Evolutionary conservation across 768 basidiomycete species (phyloP).

Genomic region (Termitomyces sp.): DNA sequence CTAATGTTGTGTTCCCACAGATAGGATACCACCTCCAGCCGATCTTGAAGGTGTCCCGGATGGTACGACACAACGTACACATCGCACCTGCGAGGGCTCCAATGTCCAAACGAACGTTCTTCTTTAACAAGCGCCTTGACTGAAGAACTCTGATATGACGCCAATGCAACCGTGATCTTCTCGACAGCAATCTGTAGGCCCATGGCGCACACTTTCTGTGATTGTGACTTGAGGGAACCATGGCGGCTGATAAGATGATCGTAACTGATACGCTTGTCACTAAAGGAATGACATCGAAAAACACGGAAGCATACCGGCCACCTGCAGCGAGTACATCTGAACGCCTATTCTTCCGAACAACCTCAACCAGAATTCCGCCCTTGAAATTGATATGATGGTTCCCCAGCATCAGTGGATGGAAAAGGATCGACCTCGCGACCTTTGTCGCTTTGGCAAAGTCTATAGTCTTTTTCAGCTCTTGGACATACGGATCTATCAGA

Average conservation of each 20-base stretch:
- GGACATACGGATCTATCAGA: conserved; percentile 43
- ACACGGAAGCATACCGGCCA: conserved; percentile 49
- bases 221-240: conserved; percentile 46
- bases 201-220: conserved; percentile 56
- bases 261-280: conserved; percentile 39
- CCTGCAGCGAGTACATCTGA: conserved; percentile 75
- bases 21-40: conserved; percentile 70
- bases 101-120: conserved; percentile 78
- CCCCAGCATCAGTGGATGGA: conserved; percentile 73
- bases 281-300: background rate
- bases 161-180: conserved; percentile 66
- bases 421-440: conserved; percentile 53
- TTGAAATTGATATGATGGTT: conserved; percentile 61
- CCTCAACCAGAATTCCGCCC: conserved; percentile 71
- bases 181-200: conserved; percentile 76
- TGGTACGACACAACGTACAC: conserved; percentile 82
- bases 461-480: conserved; percentile 60
- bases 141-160: conserved; percentile 62
- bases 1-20: conserved; percentile 82
- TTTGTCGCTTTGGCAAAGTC: conserved; percentile 56
- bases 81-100: conserved; percentile 86
- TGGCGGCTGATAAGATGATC: conserved; percentile 64
- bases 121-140: conserved; percentile 71
- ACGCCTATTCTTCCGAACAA: conserved; percentile 60
- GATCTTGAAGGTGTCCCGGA: conserved; percentile 67